A percentile compares a stretch with the other conserved stretches of the same genome.
Evolutionary conservation across 2,329 filamentous ascomycete genomes (phyloP).

Genomic region (Penicillium hordei): DNA sequence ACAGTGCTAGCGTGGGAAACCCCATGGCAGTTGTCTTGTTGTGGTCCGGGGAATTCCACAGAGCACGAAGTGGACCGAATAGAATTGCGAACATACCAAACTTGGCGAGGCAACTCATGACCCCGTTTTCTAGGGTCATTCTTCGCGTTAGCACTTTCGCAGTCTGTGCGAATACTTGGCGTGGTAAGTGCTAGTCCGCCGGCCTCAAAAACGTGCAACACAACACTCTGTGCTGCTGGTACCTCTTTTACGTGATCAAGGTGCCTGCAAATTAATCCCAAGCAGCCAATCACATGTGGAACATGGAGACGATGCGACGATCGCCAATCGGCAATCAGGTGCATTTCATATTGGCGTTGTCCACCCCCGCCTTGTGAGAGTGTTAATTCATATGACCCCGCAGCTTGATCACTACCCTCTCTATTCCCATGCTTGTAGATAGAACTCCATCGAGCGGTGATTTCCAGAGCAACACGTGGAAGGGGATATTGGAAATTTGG

Average conservation of each 20-base stretch:
- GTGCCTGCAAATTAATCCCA: conserved; percentile 9
- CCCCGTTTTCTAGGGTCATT: conserved; percentile 1
- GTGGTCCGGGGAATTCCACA: conserved; percentile 5
- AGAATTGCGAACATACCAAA: conserved; percentile 1
- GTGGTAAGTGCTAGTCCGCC: neutral
- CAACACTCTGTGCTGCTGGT: neutral
- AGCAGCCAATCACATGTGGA: neutral
- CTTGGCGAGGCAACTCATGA: conserved; percentile 1
- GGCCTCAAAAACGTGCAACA: neutral
- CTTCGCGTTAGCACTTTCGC: neutral
- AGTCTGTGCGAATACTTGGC: conserved; percentile 2
- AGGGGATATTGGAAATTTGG: neutral
- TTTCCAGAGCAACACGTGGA: conserved; percentile 11
- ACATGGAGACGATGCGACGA: neutral
- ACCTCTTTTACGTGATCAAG: neutral
- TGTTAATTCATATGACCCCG: conserved; percentile 11
- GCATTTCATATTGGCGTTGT: neutral
- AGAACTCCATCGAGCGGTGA: conserved; percentile 2
- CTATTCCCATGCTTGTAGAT: neutral
- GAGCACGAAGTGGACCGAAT: neutral
- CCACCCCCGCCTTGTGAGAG: neutral
- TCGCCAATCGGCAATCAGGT: conserved; percentile 21
- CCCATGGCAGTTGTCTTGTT: neutral
- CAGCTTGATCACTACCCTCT: neutral
- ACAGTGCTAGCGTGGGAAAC: neutral